A percentile compares a stretch with the other conserved stretches of the same genome.
Evolutionary conservation across 2,329 filamentous ascomycete genomes (phyloP).

Genomic region (Aspergillus uvarum): DNA sequence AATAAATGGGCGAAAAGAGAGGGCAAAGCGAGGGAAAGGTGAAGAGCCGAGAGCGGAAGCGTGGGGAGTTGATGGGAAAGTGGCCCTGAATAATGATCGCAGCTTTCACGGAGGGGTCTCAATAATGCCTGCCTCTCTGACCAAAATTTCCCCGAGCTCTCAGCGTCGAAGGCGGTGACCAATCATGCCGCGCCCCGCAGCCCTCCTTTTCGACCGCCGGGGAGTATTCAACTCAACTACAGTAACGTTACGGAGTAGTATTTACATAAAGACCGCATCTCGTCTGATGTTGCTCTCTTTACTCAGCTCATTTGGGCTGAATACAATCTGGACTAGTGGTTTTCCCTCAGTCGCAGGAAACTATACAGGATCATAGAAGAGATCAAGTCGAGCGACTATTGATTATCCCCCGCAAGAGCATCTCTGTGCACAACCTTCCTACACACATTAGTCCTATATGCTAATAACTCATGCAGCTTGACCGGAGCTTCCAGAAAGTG

Average conservation of each 20-base stretch:
- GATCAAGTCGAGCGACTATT: no score
- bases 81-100: conserved; percentile 24
- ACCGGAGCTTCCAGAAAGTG: background rate
- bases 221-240: background rate
- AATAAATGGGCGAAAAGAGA: conserved; percentile 20
- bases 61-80: conserved; percentile 24
- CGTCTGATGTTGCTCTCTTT: no score
- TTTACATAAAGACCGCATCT: no score
- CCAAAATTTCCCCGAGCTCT: conserved; percentile 46
- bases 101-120: conserved; percentile 30
- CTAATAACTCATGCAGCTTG: background rate
- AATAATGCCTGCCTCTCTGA: conserved; percentile 29
- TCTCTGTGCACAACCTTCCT: background rate
- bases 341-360: no score
- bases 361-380: no score
- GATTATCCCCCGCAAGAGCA: background rate
- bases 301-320: no score
- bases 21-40: conserved; percentile 14
- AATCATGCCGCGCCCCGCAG: conserved; percentile 29
- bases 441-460: background rate
- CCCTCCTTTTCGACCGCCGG: conserved; percentile 12
- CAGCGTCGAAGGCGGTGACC: conserved; percentile 36
- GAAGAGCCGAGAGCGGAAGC: conserved; percentile 4
- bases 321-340: no score
- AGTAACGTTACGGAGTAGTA: no score